Evolutionary conservation across 495 filamentous ascomycete species (phyloP), one percentile per base, ranked within the genome.

Genomic region (Podospora appendiculata): DNA sequence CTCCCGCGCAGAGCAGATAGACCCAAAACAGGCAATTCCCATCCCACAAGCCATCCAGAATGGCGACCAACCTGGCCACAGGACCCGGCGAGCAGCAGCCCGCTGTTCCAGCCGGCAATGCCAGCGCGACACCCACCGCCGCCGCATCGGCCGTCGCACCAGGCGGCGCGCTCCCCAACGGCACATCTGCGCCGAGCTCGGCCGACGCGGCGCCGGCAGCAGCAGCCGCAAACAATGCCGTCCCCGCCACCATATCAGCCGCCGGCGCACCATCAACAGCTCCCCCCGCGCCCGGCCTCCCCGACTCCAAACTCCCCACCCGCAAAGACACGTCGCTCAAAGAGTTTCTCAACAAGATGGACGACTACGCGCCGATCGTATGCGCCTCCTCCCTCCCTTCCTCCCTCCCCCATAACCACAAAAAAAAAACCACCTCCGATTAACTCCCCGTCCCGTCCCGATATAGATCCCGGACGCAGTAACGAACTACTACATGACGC

Each of bases 401-500:
- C 17, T 33, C 8, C 45, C 35, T 45, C 35, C 11, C 34, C 1
- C 25, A 38, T 38, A 38, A n/a, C 14, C 12, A 41, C 35, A 17
- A 3, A 49, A 9, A 6, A 2, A 13, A 38, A 13, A 38, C 13
- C 2, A 38, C 13, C 36, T 19, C 40, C 10, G 42, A 11, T 13
- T 13, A 50, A 17, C 34, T 50, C 11, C 51, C 25, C 14, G 41
- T 57, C 56, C 36, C 41, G 10, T 47, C 19, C 61, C n/a, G n/a
- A n/a, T n/a, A n/a, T n/a, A 97, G 92, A 97, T 98, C 57, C 93
- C 93, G 45, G 93, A 98, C 69, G 93, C 93, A 10, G 92, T 98
- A 33, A 97, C 90, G 59, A 84, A 93, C 61, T 95, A 96, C 78
- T 97, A 97, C 78, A 89, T 97, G 70, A 92, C 91, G 13, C 84